Evolutionary conservation across 1,284 basidiomycete species (phyloP).

Genomic region (Trametes pubescens): DNA sequence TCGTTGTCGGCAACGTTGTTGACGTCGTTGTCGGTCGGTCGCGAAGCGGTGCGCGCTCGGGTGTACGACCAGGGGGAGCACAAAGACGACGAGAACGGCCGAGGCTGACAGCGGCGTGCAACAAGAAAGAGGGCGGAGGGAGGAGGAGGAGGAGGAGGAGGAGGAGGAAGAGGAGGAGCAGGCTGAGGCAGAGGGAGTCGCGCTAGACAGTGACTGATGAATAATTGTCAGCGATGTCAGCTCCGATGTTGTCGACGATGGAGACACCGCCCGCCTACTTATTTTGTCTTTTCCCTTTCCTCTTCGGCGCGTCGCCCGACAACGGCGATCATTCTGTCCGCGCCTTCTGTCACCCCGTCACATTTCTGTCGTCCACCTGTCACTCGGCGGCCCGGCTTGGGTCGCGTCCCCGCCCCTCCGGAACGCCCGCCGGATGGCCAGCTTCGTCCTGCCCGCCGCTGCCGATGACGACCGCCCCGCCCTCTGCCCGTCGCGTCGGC

Average conservation of each 20-base stretch:
- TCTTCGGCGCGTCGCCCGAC: conserved; percentile 6
- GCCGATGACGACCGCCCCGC: conserved; percentile 36
- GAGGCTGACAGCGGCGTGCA: conserved; percentile 4
- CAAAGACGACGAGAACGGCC: not conserved
- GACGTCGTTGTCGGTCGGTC: not conserved
- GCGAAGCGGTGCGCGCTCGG: not conserved
- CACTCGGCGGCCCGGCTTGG: not conserved
- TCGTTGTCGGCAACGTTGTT: conserved; percentile 14
- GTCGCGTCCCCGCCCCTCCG: not conserved
- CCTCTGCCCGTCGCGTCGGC: conserved; percentile 35
- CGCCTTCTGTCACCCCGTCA: not conserved
- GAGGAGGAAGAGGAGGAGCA: not conserved
- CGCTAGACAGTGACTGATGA: too few relatives aligned
- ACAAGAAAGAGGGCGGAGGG: not conserved
- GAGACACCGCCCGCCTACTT: not conserved
- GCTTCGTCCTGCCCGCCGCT: conserved; percentile 17
- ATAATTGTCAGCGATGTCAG: not conserved
- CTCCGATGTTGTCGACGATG: not conserved
- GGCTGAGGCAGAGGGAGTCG: too few relatives aligned
- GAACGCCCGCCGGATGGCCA: not conserved
- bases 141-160: not conserved
- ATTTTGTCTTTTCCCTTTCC: not conserved
- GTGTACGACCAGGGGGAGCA: not conserved
- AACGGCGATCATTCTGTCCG: not conserved
- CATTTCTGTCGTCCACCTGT: not conserved